A percentile compares a stretch with the other conserved stretches of the same genome.
Evolutionary conservation across 1,284 basidiomycete species (phyloP).

Genomic region (Marasmius fiardii): DNA sequence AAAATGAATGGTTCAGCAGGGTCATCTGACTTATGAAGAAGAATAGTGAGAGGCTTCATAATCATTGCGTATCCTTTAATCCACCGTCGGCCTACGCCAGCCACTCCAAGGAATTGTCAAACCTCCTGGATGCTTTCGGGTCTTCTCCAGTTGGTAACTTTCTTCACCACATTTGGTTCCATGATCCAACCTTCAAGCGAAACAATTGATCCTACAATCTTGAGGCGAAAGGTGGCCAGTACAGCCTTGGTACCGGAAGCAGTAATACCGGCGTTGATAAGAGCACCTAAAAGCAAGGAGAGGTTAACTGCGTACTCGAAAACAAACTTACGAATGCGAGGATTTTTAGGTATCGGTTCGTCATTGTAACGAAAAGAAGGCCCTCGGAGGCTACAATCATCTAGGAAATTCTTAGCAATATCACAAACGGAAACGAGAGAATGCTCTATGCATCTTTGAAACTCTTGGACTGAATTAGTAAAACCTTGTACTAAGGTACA

Average conservation of each 20-base stretch:
- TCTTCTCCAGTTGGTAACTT: constrained; percentile 27
- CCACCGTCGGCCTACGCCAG: constrained; percentile 25
- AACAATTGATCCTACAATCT: constrained; percentile 26
- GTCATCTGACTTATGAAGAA: constrained; percentile 11
- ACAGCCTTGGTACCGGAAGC: constrained; percentile 25
- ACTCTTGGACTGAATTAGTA: constrained; percentile 21
- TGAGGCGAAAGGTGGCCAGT: constrained; percentile 19
- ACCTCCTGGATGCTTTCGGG: constrained; percentile 25
- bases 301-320: constrained; percentile 20
- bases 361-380: constrained; percentile 21
- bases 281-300: constrained; percentile 17
- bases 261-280: constrained; percentile 24
- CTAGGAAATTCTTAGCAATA: constrained; percentile 11
- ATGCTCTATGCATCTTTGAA: constrained; percentile 21
- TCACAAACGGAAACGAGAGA: constrained; percentile 16
- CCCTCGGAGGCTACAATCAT: constrained; percentile 26
- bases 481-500: constrained; percentile 7
- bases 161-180: constrained; percentile 20
- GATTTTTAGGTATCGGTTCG: constrained; percentile 10
- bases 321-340: constrained; percentile 20
- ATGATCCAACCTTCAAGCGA: constrained; percentile 27
- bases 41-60: constrained; percentile 25
- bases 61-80: constrained; percentile 28
- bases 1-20: constrained; percentile 19
- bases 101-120: constrained; percentile 28